Evolutionary conservation across 164 flowering plant species (phyloP), one percentile per base, ranked within the genome.

Genomic region (Berberis vulgaris): DNA sequence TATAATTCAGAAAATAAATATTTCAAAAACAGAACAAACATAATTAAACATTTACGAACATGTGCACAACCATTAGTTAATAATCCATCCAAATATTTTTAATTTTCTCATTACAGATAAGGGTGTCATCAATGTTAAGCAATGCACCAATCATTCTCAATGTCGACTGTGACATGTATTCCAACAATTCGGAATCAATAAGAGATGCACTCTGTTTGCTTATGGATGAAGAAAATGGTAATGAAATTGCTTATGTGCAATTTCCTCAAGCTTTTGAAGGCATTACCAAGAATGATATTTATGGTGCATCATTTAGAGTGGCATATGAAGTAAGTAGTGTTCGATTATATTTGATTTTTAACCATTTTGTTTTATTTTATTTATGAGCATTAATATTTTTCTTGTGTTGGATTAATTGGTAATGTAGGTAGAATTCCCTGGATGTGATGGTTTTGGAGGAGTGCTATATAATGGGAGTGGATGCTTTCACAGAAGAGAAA

Each of bases 401-500:
- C 38, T 55, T 43, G n/a, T 7, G 6, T 40, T 49, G 39, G 12
- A 41, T 1, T 40, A 5, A 8, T 43, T 43, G 44, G 49, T 53
- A 45, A n/a, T 72, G 71, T 63, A 88, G 96, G 64, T 88, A 66
- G 96, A 88, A 54, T 69, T 82, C 8, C 75, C 61, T 54, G 90
- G 87, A 4, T 0, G 38, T 0, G 73, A 70, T 56, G 73, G 57
- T 54, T 54, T 41, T 39, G 73, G 73, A 60, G 69, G 69, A 1
- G 77, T 86, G 8, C 3, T 76, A 7, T 88, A 82, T 47, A 58
- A 78, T 64, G 96, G 93, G 12, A 80, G 82, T 1, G 96, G 93
- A 11, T 86, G 92, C 63, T 88, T 86, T 63, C 87, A 83, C 65
- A 73, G 87, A 68, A 77, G 96, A 74, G 87, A 77, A 3, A 61